Base-by-base conservation (phyloP, 805 yeast genomes). In the Saccharomyces eubayanus region DNA sequence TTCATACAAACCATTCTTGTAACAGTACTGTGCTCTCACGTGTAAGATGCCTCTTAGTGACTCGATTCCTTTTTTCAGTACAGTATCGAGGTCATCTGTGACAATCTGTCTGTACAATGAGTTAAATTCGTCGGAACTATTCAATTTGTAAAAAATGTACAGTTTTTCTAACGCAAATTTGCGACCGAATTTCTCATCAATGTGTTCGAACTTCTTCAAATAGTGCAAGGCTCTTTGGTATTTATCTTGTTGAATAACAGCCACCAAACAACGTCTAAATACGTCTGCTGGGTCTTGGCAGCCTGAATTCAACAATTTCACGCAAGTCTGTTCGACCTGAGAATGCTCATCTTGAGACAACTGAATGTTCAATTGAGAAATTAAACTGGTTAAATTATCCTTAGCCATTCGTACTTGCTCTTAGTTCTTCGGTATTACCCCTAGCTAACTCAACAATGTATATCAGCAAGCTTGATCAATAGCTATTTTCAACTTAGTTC, bases 221-320 rank as follows among this genome's bases (percentile, higher is more conserved):
- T 81, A 60, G 47, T 74, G 72, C 14, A 69, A 60, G 0, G 87
- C 89, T 53, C 72, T 69, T 51, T 72, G 68, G 64, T 85, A 86
- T 56, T 78, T 78, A 64, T 85, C 91, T 62, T 81, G 72, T 61
- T 83, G 81, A 67, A 85, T 84, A 62, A 83, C 69, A 2, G 90
- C 77, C 5, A 83, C 82, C 31, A 85, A 65, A 59, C 82, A 81
- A 50, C 74, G 70, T 56, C 70, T 76, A 43, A 79, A 50, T 10
- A 63, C 58, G 10, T 53, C 52, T 11, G 53, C 59, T 8, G 61
- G 63, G 29, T 61, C 58, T 0, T 59, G 48, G 31, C 67, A 57
- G 24, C 65, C 61, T 28, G 51, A 57, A 6, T 56, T 57, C 40
- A 66, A 53, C 28, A 67, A 52, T 36, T 62, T 53, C 28, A 55